Percentiles rank a stretch among this genome's conserved stretches.
Conservation (phyloP, 23 red algal genomes). For the Gracilariopsis chorda region DNA sequence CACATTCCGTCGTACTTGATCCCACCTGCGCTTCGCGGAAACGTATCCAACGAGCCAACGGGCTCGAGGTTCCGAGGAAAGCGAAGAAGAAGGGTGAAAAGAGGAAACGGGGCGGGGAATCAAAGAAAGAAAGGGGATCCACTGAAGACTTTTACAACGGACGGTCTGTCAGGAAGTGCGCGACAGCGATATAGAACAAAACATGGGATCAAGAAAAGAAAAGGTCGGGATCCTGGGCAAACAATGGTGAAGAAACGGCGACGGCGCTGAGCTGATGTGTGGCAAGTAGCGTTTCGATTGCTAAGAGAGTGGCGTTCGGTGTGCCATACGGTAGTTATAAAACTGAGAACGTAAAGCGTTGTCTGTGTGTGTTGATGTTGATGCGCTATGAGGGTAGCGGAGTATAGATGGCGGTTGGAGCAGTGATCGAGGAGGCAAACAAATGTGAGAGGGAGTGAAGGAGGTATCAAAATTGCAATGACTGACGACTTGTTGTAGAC, state of each 20-base stretch:
- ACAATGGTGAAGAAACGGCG: conserved; percentile 46
- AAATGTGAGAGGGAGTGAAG: too few species aligned
- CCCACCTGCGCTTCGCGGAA: conserved; percentile 67
- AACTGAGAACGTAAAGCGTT: too few species aligned
- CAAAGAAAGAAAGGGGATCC: conserved; percentile 56
- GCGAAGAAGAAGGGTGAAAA: neutral
- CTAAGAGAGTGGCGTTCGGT: too few species aligned
- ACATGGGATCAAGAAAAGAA: conserved; percentile 40
- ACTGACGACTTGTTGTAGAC: too few species aligned
- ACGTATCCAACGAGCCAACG: neutral
- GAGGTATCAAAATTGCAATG: too few species aligned
- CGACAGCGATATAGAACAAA: conserved; percentile 35
- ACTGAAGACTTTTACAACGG: conserved; percentile 57
- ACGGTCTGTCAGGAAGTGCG: conserved; percentile 31
- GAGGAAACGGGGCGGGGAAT: neutral
- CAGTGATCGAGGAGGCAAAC: too few species aligned
- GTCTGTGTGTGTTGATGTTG: too few species aligned
- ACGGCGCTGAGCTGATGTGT: neutral
- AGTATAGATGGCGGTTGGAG: too few species aligned
- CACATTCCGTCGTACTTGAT: conserved; percentile 85
- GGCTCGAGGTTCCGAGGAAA: conserved; percentile 32
- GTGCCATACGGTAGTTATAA: too few species aligned
- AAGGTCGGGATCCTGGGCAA: conserved; percentile 21
- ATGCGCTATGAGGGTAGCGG: too few species aligned
- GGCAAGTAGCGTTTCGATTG: too few species aligned